These are phyloP conservation scores for Chloromonas sp. DNA, from an alignment of 163 green algal genomes.

Conservation along the genomic window DNA sequence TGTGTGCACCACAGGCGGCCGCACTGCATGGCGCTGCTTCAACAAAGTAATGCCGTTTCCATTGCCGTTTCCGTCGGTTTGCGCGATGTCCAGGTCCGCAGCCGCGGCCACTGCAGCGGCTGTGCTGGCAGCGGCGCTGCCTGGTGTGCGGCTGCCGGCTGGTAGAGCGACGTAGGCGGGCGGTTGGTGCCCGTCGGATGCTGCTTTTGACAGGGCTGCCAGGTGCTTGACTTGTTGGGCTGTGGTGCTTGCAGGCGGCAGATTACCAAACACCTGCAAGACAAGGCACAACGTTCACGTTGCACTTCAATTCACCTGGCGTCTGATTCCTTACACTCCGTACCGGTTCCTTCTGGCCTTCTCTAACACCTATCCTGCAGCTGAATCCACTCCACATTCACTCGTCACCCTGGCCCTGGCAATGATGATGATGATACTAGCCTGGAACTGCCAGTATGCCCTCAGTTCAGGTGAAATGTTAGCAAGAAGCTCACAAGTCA, in stretches of 20 bases:
- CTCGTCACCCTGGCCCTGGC: too few species aligned
- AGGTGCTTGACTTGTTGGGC: not conserved
- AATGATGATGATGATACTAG: too few species aligned
- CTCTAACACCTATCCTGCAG: too few species aligned
- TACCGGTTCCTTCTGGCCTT: too few species aligned
- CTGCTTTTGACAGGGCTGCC: not conserved
- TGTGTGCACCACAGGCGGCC: conserved; percentile 84
- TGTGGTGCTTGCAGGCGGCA: not conserved
- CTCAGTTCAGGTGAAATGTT: too few species aligned
- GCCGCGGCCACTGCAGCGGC: not conserved
- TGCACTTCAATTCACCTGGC: too few species aligned
- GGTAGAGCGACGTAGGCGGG: not conserved
- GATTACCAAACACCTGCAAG: not conserved
- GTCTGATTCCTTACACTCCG: too few species aligned
- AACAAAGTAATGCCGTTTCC: conserved; percentile 14
- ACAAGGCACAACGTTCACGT: too few species aligned
- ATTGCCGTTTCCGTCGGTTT: conserved; percentile 20
- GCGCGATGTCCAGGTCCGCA: too few species aligned
- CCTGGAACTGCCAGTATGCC: too few species aligned
- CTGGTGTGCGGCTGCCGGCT: not conserved
- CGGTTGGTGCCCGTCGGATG: not conserved
- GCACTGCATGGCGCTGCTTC: conserved; percentile 56
- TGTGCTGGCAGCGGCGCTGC: not conserved
- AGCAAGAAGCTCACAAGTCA: too few species aligned
- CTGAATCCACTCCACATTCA: too few species aligned